Evolutionary conservation across 1,284 basidiomycete species (phyloP).

Genomic region (Schizophyllum amplum): DNA sequence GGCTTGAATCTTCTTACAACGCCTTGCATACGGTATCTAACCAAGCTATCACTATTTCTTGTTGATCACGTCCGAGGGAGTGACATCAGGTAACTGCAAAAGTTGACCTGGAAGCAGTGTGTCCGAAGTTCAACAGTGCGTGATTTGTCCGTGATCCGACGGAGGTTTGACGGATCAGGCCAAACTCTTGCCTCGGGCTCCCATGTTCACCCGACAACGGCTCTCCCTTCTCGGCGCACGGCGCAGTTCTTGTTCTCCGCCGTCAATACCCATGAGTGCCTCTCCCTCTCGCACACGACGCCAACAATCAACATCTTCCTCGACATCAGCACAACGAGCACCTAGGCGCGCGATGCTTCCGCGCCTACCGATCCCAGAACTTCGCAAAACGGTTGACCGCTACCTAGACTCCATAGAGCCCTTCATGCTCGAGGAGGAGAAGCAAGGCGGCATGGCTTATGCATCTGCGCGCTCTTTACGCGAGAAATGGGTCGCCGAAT

Average conservation of each 20-base stretch:
- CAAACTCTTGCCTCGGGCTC: not conserved
- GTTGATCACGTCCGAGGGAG: too few relatives aligned
- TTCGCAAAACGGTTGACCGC: conserved; percentile 69
- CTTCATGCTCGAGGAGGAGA: conserved; percentile 70
- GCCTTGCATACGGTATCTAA: too few relatives aligned
- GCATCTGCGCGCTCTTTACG: conserved; percentile 54
- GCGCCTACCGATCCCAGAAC: conserved; percentile 80
- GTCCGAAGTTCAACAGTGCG: too few relatives aligned
- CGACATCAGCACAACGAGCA: not conserved
- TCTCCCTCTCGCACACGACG: too few relatives aligned
- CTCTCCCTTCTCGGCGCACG: not conserved
- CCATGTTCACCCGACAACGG: not conserved
- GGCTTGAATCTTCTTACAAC: too few relatives aligned
- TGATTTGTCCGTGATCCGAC: not conserved
- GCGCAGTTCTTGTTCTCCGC: not conserved
- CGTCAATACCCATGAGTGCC: not conserved
- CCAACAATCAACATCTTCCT: not conserved
- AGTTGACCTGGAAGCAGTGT: too few relatives aligned
- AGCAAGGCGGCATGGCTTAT: conserved; percentile 46
- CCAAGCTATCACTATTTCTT: too few relatives aligned
- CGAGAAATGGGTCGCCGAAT: conserved; percentile 62
- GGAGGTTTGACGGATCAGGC: not conserved
- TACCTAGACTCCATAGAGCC: conserved; percentile 82
- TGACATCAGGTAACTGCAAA: too few relatives aligned
- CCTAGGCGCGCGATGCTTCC: conserved; percentile 22